Percentiles rank a stretch among this genome's conserved stretches.
Evolutionary conservation across 345 rosid genomes (phyloP).

Genomic region (Eucalyptus coolabah): DNA sequence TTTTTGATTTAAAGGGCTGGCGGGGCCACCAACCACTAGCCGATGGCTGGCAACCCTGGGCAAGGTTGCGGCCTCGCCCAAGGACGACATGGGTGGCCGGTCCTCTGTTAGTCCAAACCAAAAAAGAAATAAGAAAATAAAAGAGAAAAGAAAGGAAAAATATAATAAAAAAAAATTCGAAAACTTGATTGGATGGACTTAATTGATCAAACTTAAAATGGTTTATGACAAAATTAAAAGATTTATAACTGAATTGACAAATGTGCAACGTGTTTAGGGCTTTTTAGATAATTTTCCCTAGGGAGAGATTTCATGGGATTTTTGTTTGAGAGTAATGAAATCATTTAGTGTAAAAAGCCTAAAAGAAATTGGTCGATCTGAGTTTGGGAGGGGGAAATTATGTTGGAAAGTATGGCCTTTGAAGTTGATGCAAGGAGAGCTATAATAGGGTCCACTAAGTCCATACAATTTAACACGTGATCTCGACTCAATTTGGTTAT

Average conservation of each 20-base stretch:
- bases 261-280: too few relatives aligned
- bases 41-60: accelerated
- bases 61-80: accelerated
- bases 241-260: too few relatives aligned
- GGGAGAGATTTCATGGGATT: not conserved
- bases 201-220: too few relatives aligned
- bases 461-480: not conserved
- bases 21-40: too few relatives aligned
- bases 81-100: too few relatives aligned
- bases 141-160: too few relatives aligned
- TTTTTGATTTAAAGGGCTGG: too few relatives aligned
- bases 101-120: not conserved
- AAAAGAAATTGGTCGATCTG: not conserved
- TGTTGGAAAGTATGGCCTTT: not conserved
- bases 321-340: not conserved
- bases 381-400: not conserved
- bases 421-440: not conserved
- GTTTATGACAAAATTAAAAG: too few relatives aligned
- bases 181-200: not conserved
- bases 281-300: not conserved
- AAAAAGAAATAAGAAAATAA: too few relatives aligned
- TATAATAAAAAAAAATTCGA: too few relatives aligned
- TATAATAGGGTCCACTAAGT: not conserved
- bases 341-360: not conserved
- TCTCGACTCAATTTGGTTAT: not conserved